These are phyloP conservation scores for Aphanomyces euteiches DNA, from an alignment of 352 stramenopile species.

Conservation along the genomic window DNA sequence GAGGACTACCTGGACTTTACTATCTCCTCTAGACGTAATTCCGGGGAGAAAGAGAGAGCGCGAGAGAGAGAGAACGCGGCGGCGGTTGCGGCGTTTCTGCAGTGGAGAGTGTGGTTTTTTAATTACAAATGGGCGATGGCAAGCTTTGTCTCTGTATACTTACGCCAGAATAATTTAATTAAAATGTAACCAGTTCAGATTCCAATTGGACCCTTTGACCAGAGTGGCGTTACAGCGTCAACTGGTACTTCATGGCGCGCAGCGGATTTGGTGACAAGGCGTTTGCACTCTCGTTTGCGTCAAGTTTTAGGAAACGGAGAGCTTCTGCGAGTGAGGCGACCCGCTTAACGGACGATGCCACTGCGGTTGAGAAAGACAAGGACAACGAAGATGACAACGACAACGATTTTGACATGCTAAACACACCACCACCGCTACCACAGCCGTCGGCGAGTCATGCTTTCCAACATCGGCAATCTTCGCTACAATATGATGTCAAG, in stretches of 20 bases:
- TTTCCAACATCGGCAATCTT: background rate
- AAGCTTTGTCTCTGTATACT: constrained; percentile 7
- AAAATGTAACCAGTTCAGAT: background rate
- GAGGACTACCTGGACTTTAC: no score
- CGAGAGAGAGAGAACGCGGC: no score
- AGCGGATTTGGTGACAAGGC: background rate
- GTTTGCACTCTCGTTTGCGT: constrained; percentile 7
- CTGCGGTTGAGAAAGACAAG: constrained; percentile 1
- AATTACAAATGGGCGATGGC: background rate
- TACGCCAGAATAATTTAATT: background rate
- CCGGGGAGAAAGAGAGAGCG: no score
- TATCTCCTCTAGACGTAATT: no score
- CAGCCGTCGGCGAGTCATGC: background rate
- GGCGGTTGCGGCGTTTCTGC: no score
- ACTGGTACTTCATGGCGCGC: background rate
- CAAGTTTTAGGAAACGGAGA: constrained; percentile 5
- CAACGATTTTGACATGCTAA: constrained; percentile 25
- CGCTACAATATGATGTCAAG: constrained; percentile 11
- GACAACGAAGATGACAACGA: constrained; percentile 24
- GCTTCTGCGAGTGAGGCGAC: background rate
- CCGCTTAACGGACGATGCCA: background rate
- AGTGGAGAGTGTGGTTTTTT: background rate
- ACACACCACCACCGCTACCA: constrained; percentile 24
- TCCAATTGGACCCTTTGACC: background rate
- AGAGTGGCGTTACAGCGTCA: background rate